Evolutionary conservation across 345 rosid species (phyloP).

Genomic region (Carallia pectinifolia): DNA sequence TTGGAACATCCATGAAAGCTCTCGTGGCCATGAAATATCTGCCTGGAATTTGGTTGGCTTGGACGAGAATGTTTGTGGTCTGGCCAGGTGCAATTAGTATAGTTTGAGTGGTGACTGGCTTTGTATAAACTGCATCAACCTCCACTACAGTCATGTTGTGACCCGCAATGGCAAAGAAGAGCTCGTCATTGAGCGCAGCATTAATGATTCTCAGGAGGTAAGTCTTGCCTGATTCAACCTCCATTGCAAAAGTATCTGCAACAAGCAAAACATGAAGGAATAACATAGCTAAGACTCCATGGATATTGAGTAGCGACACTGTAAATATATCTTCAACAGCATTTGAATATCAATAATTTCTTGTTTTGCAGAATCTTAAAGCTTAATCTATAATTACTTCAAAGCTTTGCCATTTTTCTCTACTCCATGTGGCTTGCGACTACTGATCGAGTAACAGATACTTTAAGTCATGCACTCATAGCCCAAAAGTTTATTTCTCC

Average conservation of each 20-base stretch:
- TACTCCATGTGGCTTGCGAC: background rate
- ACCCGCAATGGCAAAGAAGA: conserved; percentile 73
- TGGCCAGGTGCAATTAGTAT: conserved; percentile 86
- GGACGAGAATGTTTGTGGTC: conserved; percentile 77
- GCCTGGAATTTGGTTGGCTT: conserved; percentile 47
- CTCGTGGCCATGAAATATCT: conserved; percentile 71
- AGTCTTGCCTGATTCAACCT: conserved; percentile 53
- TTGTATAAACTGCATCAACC: conserved; percentile 61
- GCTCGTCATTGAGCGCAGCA: conserved; percentile 86
- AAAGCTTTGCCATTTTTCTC: background rate
- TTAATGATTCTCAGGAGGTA: conserved; percentile 57
- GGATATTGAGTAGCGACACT: too few relatives aligned
- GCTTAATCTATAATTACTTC: background rate
- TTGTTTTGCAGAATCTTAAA: background rate
- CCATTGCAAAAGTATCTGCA: conserved; percentile 61
- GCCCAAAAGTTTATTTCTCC: too few relatives aligned
- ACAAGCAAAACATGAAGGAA: background rate
- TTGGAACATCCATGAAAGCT: conserved; percentile 83
- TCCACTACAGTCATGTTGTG: conserved; percentile 73
- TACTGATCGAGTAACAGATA: too few relatives aligned
- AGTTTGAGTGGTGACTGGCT: conserved; percentile 44
- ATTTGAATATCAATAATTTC: too few relatives aligned
- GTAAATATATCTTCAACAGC: too few relatives aligned
- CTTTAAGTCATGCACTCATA: too few relatives aligned
- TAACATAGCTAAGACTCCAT: background rate